Base-by-base conservation (phyloP, 1,139 yeast species). In the Pichia sp. region DNA sequence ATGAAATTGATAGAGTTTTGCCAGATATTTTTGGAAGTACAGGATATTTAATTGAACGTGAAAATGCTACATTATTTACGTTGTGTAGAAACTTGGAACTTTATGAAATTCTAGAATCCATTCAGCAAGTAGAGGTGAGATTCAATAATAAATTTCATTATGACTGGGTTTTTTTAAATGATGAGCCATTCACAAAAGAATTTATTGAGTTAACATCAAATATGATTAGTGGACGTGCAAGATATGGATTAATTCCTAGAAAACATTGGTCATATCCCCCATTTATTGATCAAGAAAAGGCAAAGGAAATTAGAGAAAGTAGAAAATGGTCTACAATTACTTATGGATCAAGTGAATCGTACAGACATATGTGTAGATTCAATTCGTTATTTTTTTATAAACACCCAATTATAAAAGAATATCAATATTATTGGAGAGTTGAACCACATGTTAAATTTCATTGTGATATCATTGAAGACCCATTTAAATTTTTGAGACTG, bases 261-360 rank as follows among this genome's bases (percentile, higher is more conserved):
- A 79, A 78, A 49, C 82, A 78, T 58, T 83, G 93, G 93, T 71
- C 81, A 3, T 78, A 78, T 51, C 93, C 93, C 0, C 76, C 69
- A 7, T 74, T 71, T 68, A 71, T 83, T 41, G 86, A 83, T 59
- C 66, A 63, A 52, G 65, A 68, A 1, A 68, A 68, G 49, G 89
- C 89, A 1, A 74, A 68, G 3, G 60, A 64, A 36, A 61, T 71
- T 5, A 66, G 89, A 48, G 61, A 62, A 31, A 60, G 63, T 18
- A 68, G 71, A 70, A 64, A 62, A 43, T 64, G 62, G 33, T 58
- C 65, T 10, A 59, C 61, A 7, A 68, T 76, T 45, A 70, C 72
- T 18, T 76, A 76, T 52, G 81, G 80, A 6, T 72, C 67, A 19
- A 66, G 72, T 16, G 81, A 74, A 56, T 66, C 76, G 36, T 77